phyloP scores from a whole-genome alignment of 2,329 filamentous ascomycete genomes.

The Fusarium sp. region DNA sequence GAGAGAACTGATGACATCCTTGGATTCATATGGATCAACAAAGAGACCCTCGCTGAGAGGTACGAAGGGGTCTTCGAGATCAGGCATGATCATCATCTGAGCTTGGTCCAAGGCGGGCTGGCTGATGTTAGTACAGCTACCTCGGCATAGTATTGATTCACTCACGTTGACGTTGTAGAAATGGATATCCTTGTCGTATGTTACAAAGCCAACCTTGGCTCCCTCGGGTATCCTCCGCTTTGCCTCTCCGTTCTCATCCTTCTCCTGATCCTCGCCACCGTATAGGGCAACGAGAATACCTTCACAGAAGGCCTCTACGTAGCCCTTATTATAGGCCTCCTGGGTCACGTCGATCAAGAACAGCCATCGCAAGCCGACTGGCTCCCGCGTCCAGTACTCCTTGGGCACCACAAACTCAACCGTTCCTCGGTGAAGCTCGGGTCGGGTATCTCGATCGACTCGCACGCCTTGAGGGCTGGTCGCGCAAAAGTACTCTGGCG shows the following conservation, averaged over 20 bases:
- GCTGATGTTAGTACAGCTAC: constrained; percentile 25
- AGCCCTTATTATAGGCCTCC: constrained; percentile 90
- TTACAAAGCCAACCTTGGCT: constrained; percentile 92
- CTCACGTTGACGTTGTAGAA: constrained; percentile 94
- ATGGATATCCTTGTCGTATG: constrained; percentile 95
- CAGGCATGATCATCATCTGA: constrained; percentile 99
- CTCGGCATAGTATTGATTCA: constrained; percentile 31
- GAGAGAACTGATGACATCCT: constrained; percentile 88
- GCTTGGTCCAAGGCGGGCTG: constrained; percentile 83
- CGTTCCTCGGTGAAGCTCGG: constrained; percentile 90
- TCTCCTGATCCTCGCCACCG: constrained; percentile 67
- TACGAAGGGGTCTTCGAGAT: constrained; percentile 95
- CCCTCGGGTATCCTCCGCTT: constrained; percentile 77
- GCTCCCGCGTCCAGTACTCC: constrained; percentile 98
- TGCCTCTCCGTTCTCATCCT: constrained; percentile 63
- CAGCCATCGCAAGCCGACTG: constrained; percentile 86
- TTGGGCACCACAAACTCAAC: constrained; percentile 98
- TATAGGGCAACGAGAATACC: constrained; percentile 90
- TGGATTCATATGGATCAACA: constrained; percentile 92
- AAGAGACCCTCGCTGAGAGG: constrained; percentile 92
- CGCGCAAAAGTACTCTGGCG: constrained; percentile 92
- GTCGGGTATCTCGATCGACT: constrained; percentile 87
- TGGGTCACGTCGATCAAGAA: constrained; percentile 95
- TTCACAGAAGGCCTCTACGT: constrained; percentile 89
- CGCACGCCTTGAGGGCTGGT: constrained; percentile 88